Percentiles rank a stretch among this genome's conserved stretches.
Evolutionary conservation across 805 yeast species (phyloP).

Genomic region (Yarrowia sp.): DNA sequence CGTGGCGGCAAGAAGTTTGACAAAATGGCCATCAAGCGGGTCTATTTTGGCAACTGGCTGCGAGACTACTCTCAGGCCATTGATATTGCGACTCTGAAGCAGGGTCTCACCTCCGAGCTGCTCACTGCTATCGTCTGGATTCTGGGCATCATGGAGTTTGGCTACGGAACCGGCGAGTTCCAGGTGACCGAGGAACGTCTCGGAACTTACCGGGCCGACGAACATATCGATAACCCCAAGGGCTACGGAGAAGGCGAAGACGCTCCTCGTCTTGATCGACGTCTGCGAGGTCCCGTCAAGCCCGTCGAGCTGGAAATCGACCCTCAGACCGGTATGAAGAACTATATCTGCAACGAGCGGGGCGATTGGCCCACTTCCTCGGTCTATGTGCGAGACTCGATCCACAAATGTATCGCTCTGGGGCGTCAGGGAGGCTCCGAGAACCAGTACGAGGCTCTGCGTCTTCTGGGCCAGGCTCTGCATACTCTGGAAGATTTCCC

Average conservation of each 20-base stretch:
- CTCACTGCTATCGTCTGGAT: conserved; percentile 44
- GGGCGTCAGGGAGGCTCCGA: conserved; percentile 42
- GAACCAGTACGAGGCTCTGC: conserved; percentile 43
- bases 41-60: conserved; percentile 46
- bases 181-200: conserved; percentile 45
- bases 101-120: conserved; percentile 41
- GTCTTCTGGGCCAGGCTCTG: conserved; percentile 45
- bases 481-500: conserved; percentile 46
- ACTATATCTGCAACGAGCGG: conserved; percentile 44
- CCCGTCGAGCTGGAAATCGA: conserved; percentile 44
- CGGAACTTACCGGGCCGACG: conserved; percentile 45
- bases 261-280: conserved; percentile 42
- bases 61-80: conserved; percentile 46
- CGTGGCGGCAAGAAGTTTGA: conserved; percentile 44
- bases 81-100: conserved; percentile 43
- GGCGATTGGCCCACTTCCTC: conserved; percentile 45
- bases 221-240: conserved; percentile 45
- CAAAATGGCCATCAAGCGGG: conserved; percentile 43
- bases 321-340: conserved; percentile 45
- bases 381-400: conserved; percentile 42
- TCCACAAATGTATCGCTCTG: conserved; percentile 41
- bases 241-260: conserved; percentile 44
- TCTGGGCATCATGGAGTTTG: conserved; percentile 43
- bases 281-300: conserved; percentile 44
- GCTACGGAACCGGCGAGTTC: conserved; percentile 46